Evolutionary conservation across 805 yeast species (phyloP).

Genomic region (Yamadazyma endophytica): DNA sequence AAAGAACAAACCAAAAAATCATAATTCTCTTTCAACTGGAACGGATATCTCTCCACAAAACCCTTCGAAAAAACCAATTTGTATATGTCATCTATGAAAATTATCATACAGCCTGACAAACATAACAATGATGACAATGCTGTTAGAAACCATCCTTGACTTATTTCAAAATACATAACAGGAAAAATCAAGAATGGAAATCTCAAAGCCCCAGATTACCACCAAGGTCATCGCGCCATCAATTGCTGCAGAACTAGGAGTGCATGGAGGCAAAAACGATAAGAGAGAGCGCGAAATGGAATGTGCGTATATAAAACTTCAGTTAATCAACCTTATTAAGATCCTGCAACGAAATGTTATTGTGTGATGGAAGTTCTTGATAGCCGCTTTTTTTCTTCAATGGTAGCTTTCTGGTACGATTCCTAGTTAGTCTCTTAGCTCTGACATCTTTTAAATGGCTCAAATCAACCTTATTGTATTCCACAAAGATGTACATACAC

Average conservation of each 20-base stretch:
- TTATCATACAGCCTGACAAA: slow-evolving; percentile 63
- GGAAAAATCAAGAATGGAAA: too few relatives aligned
- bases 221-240: too few relatives aligned
- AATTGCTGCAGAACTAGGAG: too few relatives aligned
- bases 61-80: slow-evolving; percentile 34
- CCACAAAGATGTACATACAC: slow-evolving; percentile 61
- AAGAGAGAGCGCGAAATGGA: too few relatives aligned
- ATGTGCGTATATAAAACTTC: too few relatives aligned
- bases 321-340: too few relatives aligned
- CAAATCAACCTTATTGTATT: slow-evolving; percentile 49
- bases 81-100: slow-evolving; percentile 58
- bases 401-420: too few relatives aligned
- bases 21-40: slow-evolving; percentile 56
- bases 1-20: slow-evolving; percentile 69
- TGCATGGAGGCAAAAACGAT: too few relatives aligned
- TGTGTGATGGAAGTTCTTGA: slow-evolving; percentile 31
- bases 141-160: slow-evolving; percentile 65
- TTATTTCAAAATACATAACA: too few relatives aligned
- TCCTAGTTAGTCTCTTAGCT: slow-evolving; percentile 11
- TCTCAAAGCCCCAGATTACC: too few relatives aligned
- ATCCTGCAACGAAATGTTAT: slow-evolving; percentile 12
- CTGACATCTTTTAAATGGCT: slow-evolving; percentile 29
- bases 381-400: slow-evolving; percentile 14
- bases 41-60: slow-evolving; percentile 37
- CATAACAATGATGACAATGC: slow-evolving; percentile 66